Conservation (phyloP, 2,329 filamentous ascomycete species). For the Fusarium sp. region DNA sequence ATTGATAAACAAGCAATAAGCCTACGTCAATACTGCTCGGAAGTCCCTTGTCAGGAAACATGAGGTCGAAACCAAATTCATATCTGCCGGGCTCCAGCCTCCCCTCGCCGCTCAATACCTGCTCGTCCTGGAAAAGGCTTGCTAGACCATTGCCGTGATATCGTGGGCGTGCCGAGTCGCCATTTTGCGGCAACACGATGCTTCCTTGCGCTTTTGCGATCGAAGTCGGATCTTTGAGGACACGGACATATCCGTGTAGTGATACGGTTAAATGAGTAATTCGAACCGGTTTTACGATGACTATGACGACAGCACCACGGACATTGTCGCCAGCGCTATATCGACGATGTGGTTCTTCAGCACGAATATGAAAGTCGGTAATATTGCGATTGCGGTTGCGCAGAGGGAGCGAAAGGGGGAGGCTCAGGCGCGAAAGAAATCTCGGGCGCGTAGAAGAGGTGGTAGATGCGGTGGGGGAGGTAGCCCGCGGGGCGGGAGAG, state of each 20-base stretch:
- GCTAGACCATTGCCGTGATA: conserved; percentile 83
- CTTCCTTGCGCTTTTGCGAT: conserved; percentile 63
- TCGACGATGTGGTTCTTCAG: conserved; percentile 81
- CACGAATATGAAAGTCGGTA: conserved; percentile 81
- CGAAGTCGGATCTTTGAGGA: conserved; percentile 76
- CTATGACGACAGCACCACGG: conserved; percentile 77
- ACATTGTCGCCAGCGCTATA: conserved; percentile 82
- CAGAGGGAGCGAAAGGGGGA: conserved; percentile 63
- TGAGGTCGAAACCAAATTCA: conserved; percentile 81
- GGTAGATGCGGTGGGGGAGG: conserved; percentile 43
- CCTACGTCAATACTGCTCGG: conserved; percentile 96
- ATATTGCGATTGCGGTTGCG: conserved; percentile 72
- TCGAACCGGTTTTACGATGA: conserved; percentile 78
- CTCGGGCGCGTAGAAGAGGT: conserved; percentile 48
- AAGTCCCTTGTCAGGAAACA: conserved; percentile 75
- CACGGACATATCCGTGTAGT: conserved; percentile 82
- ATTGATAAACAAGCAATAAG: conserved; percentile 32
- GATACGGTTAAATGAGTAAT: conserved; percentile 85
- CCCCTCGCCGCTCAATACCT: conserved; percentile 82
- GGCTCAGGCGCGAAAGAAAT: conserved; percentile 66
- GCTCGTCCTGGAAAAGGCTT: conserved; percentile 86
- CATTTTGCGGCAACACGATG: conserved; percentile 56
- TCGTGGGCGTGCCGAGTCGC: conserved; percentile 57
- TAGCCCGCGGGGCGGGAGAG: conserved; percentile 36
- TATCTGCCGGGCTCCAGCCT: conserved; percentile 79